Percentiles rank a stretch among this genome's conserved stretches.
Conservation (phyloP, 371 early-diverging fungal genomes). For the Mortierella sp. region DNA sequence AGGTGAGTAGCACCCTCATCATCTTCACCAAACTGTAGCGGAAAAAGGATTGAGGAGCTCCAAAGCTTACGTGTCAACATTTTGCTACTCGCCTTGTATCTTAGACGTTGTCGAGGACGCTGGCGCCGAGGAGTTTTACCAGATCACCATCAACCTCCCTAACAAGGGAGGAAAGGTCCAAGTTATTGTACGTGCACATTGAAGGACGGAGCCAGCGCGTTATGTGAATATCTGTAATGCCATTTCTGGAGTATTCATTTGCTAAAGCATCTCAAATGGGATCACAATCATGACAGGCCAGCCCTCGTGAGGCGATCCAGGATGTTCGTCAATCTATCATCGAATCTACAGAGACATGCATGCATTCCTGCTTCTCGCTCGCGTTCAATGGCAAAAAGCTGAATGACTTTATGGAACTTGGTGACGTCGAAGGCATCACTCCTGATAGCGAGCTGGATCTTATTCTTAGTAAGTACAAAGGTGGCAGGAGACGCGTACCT, state of each 20-base stretch:
- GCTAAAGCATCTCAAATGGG: not conserved
- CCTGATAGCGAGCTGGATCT: slow-evolving; percentile 74
- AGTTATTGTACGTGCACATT: slow-evolving; percentile 59
- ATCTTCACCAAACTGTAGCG: too few relatives aligned
- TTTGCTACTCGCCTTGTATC: too few relatives aligned
- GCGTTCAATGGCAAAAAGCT: slow-evolving; percentile 76
- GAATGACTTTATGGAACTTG: slow-evolving; percentile 79
- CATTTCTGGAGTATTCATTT: too few relatives aligned
- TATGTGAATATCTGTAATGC: too few relatives aligned
- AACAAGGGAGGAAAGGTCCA: slow-evolving; percentile 64
- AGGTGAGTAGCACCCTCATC: slow-evolving; percentile 19
- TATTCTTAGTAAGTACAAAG: slow-evolving; percentile 69
- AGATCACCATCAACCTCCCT: slow-evolving; percentile 68
- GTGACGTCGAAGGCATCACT: slow-evolving; percentile 80
- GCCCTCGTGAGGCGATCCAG: slow-evolving; percentile 81
- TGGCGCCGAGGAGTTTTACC: slow-evolving; percentile 67
- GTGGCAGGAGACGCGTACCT: too few relatives aligned
- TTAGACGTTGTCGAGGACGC: slow-evolving; percentile 51
- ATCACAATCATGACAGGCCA: slow-evolving; percentile 57
- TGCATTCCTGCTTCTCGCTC: slow-evolving; percentile 91
- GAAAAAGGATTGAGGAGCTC: too few relatives aligned
- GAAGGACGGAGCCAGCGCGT: not conserved
- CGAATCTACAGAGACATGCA: slow-evolving; percentile 87
- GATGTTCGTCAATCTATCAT: slow-evolving; percentile 90
- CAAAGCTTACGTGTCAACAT: too few relatives aligned